Evolutionary conservation across 192 early-diverging fungal genomes (phyloP).

Genomic region (Gaertneriomyces sp.): DNA sequence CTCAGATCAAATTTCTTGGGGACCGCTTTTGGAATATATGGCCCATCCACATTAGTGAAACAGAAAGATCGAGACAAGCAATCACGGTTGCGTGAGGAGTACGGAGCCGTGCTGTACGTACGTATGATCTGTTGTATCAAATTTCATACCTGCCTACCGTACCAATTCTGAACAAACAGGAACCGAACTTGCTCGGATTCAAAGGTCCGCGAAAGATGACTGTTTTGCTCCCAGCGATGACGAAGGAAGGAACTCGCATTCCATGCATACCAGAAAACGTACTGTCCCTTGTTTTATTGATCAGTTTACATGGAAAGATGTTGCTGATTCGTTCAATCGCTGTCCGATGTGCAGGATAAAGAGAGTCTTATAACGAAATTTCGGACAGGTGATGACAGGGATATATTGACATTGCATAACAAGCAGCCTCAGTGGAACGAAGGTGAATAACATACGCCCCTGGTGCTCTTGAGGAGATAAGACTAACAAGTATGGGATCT

Average conservation of each 20-base stretch:
- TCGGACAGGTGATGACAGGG: constrained; percentile 49
- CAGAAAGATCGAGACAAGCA: constrained; percentile 18
- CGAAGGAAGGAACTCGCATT: constrained; percentile 51
- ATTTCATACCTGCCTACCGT: too few relatives aligned
- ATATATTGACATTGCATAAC: constrained; percentile 79
- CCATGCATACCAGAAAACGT: constrained; percentile 29
- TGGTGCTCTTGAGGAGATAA: not conserved
- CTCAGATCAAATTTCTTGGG: constrained; percentile 80
- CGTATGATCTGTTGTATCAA: not conserved
- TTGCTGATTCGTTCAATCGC: not conserved
- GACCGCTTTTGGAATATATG: constrained; percentile 73
- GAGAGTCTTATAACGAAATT: constrained; percentile 63
- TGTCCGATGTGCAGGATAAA: constrained; percentile 43
- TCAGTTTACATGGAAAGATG: constrained; percentile 11
- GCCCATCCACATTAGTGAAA: constrained; percentile 35
- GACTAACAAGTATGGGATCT: not conserved
- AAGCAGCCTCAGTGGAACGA: constrained; percentile 93
- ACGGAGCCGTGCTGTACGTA: constrained; percentile 74
- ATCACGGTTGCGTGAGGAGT: constrained; percentile 1
- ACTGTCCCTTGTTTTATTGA: not conserved
- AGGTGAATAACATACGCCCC: constrained; percentile 37
- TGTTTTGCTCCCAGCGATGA: constrained; percentile 71
- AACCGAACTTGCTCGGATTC: constrained; percentile 81
- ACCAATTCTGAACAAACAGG: constrained; percentile 35
- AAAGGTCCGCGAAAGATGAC: constrained; percentile 93